phyloP scores from a whole-genome alignment of 2,329 filamentous ascomycete species.

The Calonectria multiphialidica region DNA sequence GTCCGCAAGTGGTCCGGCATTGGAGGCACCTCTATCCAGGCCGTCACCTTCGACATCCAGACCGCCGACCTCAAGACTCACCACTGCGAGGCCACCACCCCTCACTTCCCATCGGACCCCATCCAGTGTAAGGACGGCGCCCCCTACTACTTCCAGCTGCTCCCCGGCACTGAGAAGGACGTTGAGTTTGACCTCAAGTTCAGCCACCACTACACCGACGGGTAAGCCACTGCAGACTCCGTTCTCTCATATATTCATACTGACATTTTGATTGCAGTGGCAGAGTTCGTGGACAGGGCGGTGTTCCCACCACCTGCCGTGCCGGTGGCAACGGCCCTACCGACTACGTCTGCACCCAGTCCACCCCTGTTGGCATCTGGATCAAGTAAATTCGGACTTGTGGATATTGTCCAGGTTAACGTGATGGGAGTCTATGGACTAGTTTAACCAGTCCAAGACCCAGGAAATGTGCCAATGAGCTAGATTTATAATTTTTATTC shows the following conservation, averaged over 20 bases:
- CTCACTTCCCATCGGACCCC: neutral
- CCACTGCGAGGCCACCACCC: neutral
- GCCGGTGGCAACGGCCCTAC: neutral
- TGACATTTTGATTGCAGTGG: neutral
- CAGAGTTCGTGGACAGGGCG: neutral
- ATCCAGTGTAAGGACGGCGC: neutral
- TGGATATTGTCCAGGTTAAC: too few species aligned
- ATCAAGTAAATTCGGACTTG: neutral
- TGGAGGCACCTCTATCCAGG: neutral
- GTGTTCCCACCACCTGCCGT: neutral
- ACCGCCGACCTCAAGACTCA: neutral
- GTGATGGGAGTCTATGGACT: too few species aligned
- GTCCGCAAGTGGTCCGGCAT: neutral
- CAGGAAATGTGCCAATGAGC: too few species aligned
- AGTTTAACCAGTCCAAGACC: too few species aligned
- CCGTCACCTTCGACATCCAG: neutral
- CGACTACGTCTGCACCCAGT: constrained; percentile 1
- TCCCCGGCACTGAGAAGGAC: neutral
- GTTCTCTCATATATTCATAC: neutral
- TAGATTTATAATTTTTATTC: too few species aligned
- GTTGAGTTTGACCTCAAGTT: neutral
- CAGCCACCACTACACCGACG: neutral
- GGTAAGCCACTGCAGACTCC: neutral
- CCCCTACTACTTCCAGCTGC: neutral
- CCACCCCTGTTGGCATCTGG: neutral